These are phyloP conservation scores for Ophiostoma perfectum DNA, from an alignment of 2,329 filamentous ascomycete species.

Conservation along the genomic window DNA sequence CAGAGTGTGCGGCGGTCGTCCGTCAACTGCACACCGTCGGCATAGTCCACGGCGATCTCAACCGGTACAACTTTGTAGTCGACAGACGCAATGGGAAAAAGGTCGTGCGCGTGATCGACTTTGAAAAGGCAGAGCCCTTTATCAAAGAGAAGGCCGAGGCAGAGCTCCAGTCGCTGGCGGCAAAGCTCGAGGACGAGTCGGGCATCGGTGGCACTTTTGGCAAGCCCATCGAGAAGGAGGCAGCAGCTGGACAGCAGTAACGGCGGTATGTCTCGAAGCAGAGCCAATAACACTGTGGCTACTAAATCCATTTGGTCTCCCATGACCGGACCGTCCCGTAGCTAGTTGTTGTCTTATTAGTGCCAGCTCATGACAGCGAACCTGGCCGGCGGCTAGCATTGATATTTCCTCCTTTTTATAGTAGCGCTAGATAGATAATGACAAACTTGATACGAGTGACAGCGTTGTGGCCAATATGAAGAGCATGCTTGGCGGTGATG, in stretches of 20 bases:
- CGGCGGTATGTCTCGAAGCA: too few species aligned
- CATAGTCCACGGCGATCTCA: slow-evolving; percentile 7
- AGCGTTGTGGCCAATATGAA: not conserved
- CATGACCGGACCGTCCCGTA: slow-evolving; percentile 11
- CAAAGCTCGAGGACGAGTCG: slow-evolving; percentile 2
- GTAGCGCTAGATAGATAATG: too few species aligned
- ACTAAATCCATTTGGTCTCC: not conserved
- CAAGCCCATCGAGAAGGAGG: not conserved
- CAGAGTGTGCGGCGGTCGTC: not conserved
- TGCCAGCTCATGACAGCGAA: not conserved
- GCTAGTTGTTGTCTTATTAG: not conserved
- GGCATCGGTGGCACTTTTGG: not conserved
- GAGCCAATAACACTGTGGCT: too few species aligned
- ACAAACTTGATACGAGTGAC: not conserved
- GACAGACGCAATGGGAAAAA: not conserved
- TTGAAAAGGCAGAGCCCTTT: not conserved
- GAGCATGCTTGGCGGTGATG: too few species aligned
- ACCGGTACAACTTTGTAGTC: not conserved
- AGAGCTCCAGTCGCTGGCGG: not conserved
- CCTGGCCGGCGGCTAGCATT: not conserved
- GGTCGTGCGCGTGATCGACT: not conserved
- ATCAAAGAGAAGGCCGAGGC: not conserved
- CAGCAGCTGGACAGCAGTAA: too few species aligned
- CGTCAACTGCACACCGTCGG: not conserved
- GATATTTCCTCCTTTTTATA: not conserved